A percentile compares a stretch with the other conserved stretches of the same genome.
These are phyloP conservation scores for Pilobolus umbonatus DNA, from an alignment of 192 early-diverging fungal species.

Conservation along the genomic window DNA sequence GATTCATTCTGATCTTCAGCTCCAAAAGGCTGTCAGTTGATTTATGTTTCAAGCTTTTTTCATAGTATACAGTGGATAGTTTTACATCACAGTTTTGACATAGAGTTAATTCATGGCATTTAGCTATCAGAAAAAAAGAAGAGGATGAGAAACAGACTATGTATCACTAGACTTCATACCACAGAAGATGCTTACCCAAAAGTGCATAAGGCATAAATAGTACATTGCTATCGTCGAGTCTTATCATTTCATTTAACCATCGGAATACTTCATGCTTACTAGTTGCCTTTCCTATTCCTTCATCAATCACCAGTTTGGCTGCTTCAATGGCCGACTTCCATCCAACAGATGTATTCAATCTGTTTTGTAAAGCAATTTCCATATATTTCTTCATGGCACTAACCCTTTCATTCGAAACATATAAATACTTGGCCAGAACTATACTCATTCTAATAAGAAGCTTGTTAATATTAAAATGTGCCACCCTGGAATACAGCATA, in stretches of 20 bases:
- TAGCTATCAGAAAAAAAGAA: not conserved
- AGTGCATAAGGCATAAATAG: not conserved
- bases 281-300: not conserved
- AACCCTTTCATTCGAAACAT: not conserved
- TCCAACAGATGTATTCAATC: not conserved
- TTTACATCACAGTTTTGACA: not conserved
- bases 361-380: not conserved
- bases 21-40: not conserved
- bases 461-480: no score
- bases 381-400: not conserved
- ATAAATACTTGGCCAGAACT: not conserved
- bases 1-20: not conserved
- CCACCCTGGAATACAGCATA: no score
- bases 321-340: not conserved
- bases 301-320: not conserved
- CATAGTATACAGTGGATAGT: not conserved
- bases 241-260: not conserved
- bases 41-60: not conserved
- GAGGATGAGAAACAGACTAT: not conserved
- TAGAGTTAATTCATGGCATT: not conserved
- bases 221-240: not conserved
- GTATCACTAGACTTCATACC: not conserved
- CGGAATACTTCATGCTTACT: not conserved
- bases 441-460: conserved; percentile 1
- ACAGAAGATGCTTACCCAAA: not conserved